Evolutionary conservation across 495 filamentous ascomycete genomes (phyloP), one percentile per base, ranked within the genome.

Genomic region (Aspergillus sparsus): DNA sequence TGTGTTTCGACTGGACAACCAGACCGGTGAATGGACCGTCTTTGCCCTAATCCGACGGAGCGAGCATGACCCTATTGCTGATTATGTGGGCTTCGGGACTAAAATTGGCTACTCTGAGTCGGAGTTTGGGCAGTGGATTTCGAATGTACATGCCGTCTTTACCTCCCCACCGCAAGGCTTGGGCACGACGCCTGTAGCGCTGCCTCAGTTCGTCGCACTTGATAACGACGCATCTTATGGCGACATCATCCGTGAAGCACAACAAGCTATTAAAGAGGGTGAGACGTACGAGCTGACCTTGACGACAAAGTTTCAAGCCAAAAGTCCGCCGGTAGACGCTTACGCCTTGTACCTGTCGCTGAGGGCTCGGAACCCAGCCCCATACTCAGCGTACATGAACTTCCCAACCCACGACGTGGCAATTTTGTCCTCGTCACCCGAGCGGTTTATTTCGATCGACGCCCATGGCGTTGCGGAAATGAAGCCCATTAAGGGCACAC

Each of bases 401-500:
- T 55, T 55, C 16, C 53, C 53, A 1, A 13, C 53, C 16, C 36
- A 55, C 37, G 37, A 55, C 5, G 1, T 55, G 1, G 36, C 53
- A 5, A 55, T 55, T 21, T 36, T 55, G 16, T 55, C 53, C 21
- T 55, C 53, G 5, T 55, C 53, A 1, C 53, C 53, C 6, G 53
- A 55, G 18, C 53, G 53, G 18, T 55, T 55, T 21, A 55, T 55
- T 12, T 55, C 53, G 3, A 45, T 55, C 18, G 53, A 55, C 15
- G 35, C 16, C 4, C 32, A 45, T 21, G 53, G 53, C 0, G 53
- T 55, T 32, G 53, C 53, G 12, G 53, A 55, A 31, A 55, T 55
- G 53, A 55, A 55, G 15, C 53, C 53, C 1, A 55, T 55, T 37
- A 55, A 55, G 53, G 53, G 53, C 16, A 55, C 53, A 10, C 21